Evolutionary conservation across 345 rosid species (phyloP), one percentile per base, ranked within the genome.

Genomic region (Viola odorata): DNA sequence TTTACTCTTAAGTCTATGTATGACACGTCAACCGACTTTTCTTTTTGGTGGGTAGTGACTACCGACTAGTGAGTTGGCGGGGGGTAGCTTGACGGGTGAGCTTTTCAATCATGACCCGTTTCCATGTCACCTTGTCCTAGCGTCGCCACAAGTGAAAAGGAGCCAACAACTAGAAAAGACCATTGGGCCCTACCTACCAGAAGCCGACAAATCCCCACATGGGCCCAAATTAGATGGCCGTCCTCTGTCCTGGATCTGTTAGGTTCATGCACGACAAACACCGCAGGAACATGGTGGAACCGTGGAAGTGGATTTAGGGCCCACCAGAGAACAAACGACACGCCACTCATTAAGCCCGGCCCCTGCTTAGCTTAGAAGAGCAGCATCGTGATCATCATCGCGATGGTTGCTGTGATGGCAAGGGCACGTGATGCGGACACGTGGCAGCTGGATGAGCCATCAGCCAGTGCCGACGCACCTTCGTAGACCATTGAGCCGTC

Each of bases 401-500:
- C 48, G 62, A 77, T n/a, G 57, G 74, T 12, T 66, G 69, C 51
- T 3, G 50, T 38, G 11, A 44, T 75, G 7, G 50, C 49, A 37
- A 69, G 55, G 13, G 68, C 72, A 56, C 45, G 64, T 53, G 77
- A 60, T 13, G 69, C 68, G 11, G 70, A 53, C 54, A 65, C 40
- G 60, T 45, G 76, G 53, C 62, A 81, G 75, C 1, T 73, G 68
- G 80, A 84, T 58, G 69, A 65, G 45, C 81, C 83, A 16, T 73
- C 67, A 53, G 69, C 84, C 60, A 75, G 50, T 12, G 50, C 50
- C n/a, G 45, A 36, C 8, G 78, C 78, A 5, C 96, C 98, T 62
- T 85, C 88, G 52, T 91, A 91, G 52, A 88, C 83, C 90, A 91
- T 87, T 0, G 82, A 16, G 45, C 70, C 44, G 68, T 86, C 44